phyloP scores from a whole-genome alignment of 2,329 filamentous ascomycete species.

The Hymenoscyphus scutula region DNA sequence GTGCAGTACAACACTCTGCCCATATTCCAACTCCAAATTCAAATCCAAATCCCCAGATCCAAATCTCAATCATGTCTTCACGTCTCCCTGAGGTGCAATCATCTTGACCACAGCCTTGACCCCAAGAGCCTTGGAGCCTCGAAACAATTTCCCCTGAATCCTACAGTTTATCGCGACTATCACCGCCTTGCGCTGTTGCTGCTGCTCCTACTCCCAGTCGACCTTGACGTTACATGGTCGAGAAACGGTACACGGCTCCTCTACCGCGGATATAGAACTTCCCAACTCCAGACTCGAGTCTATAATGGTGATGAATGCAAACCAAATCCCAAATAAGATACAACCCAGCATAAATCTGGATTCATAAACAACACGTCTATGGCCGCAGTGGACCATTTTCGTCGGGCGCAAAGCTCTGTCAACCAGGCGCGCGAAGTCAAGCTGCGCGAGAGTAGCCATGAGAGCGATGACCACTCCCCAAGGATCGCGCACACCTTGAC shows the following conservation, averaged over 20 bases:
- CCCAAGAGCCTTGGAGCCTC: not conserved
- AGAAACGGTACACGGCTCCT: not conserved
- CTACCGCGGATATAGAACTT: not conserved
- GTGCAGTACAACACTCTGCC: too few species aligned
- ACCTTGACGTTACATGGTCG: not conserved
- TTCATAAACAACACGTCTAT: constrained; percentile 40
- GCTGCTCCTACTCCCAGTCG: too few species aligned
- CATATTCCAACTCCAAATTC: too few species aligned
- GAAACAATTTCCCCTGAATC: not conserved
- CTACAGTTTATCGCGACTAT: not conserved
- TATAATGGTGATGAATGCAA: constrained; percentile 29
- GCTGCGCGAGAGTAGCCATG: constrained; percentile 38
- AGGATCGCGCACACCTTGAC: constrained; percentile 77
- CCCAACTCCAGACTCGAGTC: not conserved
- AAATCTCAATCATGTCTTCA: not conserved
- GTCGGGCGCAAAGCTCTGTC: constrained; percentile 51
- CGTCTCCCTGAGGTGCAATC: not conserved
- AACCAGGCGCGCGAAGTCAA: constrained; percentile 35
- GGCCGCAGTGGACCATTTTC: constrained; percentile 60
- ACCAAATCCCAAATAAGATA: constrained; percentile 12
- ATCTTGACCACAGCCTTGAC: not conserved
- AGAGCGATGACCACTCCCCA: constrained; percentile 50
- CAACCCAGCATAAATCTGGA: not conserved
- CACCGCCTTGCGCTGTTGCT: not conserved
- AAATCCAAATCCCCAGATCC: not conserved